Evolutionary conservation across 2,329 filamentous ascomycete genomes (phyloP), one percentile per base, ranked within the genome.

Genomic region (Fusarium verrucosum): DNA sequence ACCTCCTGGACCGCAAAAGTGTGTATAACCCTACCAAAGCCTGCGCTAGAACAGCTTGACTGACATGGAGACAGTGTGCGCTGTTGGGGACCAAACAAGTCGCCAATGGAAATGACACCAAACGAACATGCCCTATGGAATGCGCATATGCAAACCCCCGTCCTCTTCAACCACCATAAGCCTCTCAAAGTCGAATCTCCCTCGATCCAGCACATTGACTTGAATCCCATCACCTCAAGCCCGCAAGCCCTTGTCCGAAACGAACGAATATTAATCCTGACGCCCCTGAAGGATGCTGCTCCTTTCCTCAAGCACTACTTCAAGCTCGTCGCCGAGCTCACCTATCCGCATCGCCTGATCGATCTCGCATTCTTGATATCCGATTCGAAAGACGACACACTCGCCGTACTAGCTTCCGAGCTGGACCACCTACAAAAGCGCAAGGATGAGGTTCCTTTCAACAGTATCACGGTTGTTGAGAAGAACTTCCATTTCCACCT

Each of bases 91-190:
- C 94, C 95, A 14, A 87, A 90, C 22, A 97, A 96, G 82, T 87
- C 95, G n/a, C 95, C 95, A 50, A 96, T 96, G 88, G 88, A 95
- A 66, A 97, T 99, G 92, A 87, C 91, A 37, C 82, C 90, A 53
- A 97, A 97, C 76, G 95, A 99, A 76, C 90, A 94, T 77, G 89
- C 89, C 62, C 86, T 92, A 66, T 99, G 95, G 95, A 90, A 91
- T 69, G 88, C 88, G 56, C 94, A 97, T 75, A 82, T 95, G 64
- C 89, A 94, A 71, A 98, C 95, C 5, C 95, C 95, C 45, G 93
- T 99, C 70, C 87, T 97, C 68, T 97, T 96, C 84, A 99, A 99
- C 81, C 92, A 94, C 78, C 95, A 98, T 78, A 89, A 90, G 65
- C 90, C 95, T 32, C 84, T 97, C 73, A 88, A 91, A 75, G 83